These are phyloP conservation scores for Exophiala mesophila DNA, from an alignment of 2,329 filamentous ascomycete species.

Conservation along the genomic window DNA sequence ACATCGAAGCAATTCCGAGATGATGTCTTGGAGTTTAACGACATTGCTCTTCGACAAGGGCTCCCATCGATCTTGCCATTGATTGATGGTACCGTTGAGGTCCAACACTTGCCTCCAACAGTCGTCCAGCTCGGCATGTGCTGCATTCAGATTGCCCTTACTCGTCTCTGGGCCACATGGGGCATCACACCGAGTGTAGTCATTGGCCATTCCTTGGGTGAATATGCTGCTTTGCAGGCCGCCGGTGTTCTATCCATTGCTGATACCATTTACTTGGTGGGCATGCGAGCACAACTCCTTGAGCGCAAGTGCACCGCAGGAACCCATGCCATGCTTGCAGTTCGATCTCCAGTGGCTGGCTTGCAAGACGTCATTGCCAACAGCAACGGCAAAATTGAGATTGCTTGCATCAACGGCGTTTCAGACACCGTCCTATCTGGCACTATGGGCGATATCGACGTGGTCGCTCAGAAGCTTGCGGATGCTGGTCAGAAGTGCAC, in stretches of 20 bases:
- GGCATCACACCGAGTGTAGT: conserved; percentile 36
- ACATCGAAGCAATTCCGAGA: conserved; percentile 30
- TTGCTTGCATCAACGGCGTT: conserved; percentile 43
- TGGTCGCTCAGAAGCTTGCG: conserved; percentile 33
- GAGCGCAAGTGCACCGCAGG: conserved; percentile 37
- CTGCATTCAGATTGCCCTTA: conserved; percentile 39
- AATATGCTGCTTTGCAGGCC: conserved; percentile 39
- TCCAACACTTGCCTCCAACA: conserved; percentile 31
- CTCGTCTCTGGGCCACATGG: conserved; percentile 34
- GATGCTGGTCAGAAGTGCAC: conserved; percentile 38
- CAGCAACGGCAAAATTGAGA: conserved; percentile 28
- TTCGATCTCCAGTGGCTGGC: conserved; percentile 35
- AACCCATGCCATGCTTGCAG: conserved; percentile 43
- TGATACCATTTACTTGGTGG: conserved; percentile 38
- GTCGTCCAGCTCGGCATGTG: conserved; percentile 36
- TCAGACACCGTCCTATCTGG: conserved; percentile 42
- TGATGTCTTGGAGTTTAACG: conserved; percentile 31
- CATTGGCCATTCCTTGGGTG: conserved; percentile 40
- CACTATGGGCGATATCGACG: conserved; percentile 33
- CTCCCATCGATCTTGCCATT: conserved; percentile 36
- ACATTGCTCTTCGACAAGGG: conserved; percentile 32
- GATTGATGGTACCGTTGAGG: conserved; percentile 31
- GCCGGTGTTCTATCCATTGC: conserved; percentile 35
- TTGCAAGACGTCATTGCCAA: conserved; percentile 30
- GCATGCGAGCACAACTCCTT: conserved; percentile 38